Evolutionary conservation across 306 rosid genomes (phyloP), one percentile per base, ranked within the genome.

Genomic region (Quercus dentata): DNA sequence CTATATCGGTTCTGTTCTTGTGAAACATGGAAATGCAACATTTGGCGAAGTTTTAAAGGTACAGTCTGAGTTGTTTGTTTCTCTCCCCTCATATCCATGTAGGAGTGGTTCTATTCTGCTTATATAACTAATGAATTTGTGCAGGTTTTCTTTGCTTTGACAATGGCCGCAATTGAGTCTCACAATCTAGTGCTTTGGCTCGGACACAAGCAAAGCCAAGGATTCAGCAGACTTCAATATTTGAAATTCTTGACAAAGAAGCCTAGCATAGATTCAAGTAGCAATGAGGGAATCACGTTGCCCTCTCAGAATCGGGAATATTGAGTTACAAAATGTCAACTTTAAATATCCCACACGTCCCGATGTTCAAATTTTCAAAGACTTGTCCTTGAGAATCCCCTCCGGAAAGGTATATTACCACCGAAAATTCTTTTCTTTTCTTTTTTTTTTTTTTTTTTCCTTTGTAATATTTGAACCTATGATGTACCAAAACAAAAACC

Each of bases 21-120:
- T 91, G 76, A 76, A 85, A 67, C 82, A 87, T 19, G 97, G 91
- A 51, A 70, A 78, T 46, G 97, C 98, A 71, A 90, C 87, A 35
- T 91, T 91, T 79, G 71, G 81, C 15, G 93, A 92, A 83, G 96
- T 95, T 81, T 95, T 91, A 85, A 88, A 75, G 97, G 99, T 94
- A 80, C 18, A 10, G n/a, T 63, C 79, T 57, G 74, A 25, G 23
- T 46, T 74, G 5, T 56, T 71, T 35, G 23, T 27, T 61, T 73
- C 38, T 61, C 12, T 18, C 63, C 3, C 49, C 54, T 17, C 1
- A 58, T 31, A 38, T 62, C 25, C 70, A 19, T 73, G 55, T 51
- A 18, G 23, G 51, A 52, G 33, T 65, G 73, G 63, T 55, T 38
- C 8, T 38, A n/a, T 55, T 83, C 19, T 6, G 73, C 55, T 54